Base-by-base conservation (phyloP, 805 yeast genomes). In the Isabelozyma heimii region DNA sequence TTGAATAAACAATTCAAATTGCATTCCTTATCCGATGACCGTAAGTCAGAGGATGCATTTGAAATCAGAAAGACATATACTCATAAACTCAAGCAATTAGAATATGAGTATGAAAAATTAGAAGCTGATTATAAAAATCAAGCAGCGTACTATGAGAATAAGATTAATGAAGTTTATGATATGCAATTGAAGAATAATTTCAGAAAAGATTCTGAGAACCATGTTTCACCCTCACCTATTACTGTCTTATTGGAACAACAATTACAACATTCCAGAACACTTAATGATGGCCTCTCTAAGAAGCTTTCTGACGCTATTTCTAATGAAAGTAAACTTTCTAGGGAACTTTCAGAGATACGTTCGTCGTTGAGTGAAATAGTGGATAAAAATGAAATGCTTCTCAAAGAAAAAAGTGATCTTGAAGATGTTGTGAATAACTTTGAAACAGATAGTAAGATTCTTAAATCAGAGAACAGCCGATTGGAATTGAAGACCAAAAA, bases 11-110 rank as follows among this genome's bases (percentile, higher is more conserved):
- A 56, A 3, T 58, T 57, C 13, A 60, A 65, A 30, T 44, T 54
- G 14, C 58, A 52, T 9, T 42, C 49, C 4, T 49, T 53, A n/a
- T 57, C 58, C 33, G 63, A 69, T 40, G 72, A 68, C 43, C 69
- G 70, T 33, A 73, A 72, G 44, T 69, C 63, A 53, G 52, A 69
- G 27, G 69, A 67, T 37, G 50, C 73, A 33, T 38, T 69, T 49
- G 72, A 57, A 52, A 60, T 68, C 1, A 75, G 72, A 47, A 52
- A 68, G 4, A 62, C 61, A 5, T 65, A 70, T 47, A 81, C 78
- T 47, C 65, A 69, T 9, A 65, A 70, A 44, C 58, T 73, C 35
- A 68, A 69, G 33, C 52, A 67, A 17, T 50, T 73, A 16, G 66
- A 67, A 47, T 55, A 63, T 17, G 83, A 80, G 26, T 60, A 69